Conservation (phyloP, 257 asterid genomes). For the Solanum piurae region DNA sequence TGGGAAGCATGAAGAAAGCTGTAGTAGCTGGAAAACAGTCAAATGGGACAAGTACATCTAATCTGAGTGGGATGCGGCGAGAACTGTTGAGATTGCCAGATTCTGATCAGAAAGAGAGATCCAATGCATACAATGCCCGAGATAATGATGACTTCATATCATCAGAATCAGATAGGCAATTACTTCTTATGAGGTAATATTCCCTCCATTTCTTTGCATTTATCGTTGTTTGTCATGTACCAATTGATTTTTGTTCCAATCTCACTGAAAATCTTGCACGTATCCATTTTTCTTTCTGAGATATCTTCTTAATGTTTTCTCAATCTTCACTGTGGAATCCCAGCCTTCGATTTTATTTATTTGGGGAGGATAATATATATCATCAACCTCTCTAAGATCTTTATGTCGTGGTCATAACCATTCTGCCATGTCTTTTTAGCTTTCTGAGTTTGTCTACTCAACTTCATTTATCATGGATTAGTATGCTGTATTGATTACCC, state of each 20-base stretch:
- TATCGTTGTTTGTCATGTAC: neutral
- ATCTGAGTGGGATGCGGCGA: conserved; percentile 62
- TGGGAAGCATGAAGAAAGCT: conserved; percentile 66
- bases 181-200: conserved; percentile 74
- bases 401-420: neutral
- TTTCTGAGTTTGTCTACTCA: neutral
- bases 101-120: conserved; percentile 46
- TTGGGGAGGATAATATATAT: neutral
- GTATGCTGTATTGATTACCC: neutral
- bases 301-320: neutral
- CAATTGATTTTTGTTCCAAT: neutral
- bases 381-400: neutral
- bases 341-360: neutral
- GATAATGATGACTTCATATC: conserved; percentile 71
- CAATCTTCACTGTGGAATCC: neutral
- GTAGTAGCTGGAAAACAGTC: conserved; percentile 41
- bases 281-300: neutral
- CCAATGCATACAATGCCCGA: conserved; percentile 37
- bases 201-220: neutral
- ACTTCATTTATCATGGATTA: neutral
- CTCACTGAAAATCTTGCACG: neutral
- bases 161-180: conserved; percentile 86
- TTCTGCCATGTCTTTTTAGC: neutral
- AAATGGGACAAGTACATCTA: conserved; percentile 61
- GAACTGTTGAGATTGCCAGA: conserved; percentile 85